Conservation (phyloP, 2,329 filamentous ascomycete species). For the Sporothrix inflata region DNA sequence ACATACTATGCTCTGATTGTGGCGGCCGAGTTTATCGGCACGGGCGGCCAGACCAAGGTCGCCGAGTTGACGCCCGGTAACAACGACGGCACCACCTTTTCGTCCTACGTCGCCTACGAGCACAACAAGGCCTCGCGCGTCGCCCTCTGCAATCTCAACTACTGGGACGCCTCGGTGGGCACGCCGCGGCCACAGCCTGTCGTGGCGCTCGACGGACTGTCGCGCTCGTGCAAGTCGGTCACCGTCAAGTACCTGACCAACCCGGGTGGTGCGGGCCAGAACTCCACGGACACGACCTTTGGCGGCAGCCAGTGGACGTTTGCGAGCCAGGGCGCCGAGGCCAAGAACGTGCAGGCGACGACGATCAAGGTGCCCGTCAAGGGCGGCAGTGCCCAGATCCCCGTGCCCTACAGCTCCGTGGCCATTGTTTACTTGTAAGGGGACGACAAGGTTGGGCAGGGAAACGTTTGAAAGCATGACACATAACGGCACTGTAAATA, state of each 20-base stretch:
- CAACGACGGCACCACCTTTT: constrained; percentile 19
- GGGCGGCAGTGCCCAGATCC: not conserved
- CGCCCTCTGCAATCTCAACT: constrained; percentile 12
- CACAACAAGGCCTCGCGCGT: not conserved
- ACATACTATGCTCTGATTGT: constrained; percentile 4
- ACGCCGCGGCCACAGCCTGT: not conserved
- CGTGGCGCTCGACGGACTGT: not conserved
- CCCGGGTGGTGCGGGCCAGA: constrained; percentile 17
- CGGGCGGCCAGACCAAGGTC: constrained; percentile 12
- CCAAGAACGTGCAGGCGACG: not conserved
- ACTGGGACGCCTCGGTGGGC: constrained; percentile 18
- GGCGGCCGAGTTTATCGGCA: constrained; percentile 20
- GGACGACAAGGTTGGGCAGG: not conserved
- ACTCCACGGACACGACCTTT: constrained; percentile 15
- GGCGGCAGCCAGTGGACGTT: constrained; percentile 23
- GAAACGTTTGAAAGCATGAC: too few species aligned
- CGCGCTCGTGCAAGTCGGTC: not conserved
- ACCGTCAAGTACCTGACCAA: constrained; percentile 23
- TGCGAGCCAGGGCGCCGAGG: constrained; percentile 3
- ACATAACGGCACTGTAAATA: too few species aligned
- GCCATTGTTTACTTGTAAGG: constrained; percentile 19
- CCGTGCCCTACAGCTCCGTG: constrained; percentile 7
- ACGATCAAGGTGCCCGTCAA: constrained; percentile 4
- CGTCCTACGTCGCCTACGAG: constrained; percentile 15
- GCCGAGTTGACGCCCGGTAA: constrained; percentile 3